Conservation (phyloP, 106 monocot species). For the Platanthera guangdongensis region DNA sequence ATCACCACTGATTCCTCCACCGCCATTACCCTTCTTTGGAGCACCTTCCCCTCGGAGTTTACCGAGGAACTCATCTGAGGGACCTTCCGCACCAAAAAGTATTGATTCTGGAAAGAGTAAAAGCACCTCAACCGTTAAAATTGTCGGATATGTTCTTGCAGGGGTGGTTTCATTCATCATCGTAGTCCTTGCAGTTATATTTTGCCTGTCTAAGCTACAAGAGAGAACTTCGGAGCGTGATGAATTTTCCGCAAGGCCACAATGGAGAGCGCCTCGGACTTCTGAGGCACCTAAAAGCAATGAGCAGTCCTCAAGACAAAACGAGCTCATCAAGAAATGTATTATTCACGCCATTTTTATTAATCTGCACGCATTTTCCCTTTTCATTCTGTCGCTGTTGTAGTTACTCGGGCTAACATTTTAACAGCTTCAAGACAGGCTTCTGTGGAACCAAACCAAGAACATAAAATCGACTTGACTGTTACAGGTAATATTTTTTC, state of each 20-base stretch:
- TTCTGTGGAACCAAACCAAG: constrained; percentile 23
- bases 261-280: constrained; percentile 16
- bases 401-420: background rate
- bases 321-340: constrained; percentile 38
- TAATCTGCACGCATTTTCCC: background rate
- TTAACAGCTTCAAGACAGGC: constrained; percentile 34
- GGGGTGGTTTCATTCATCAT: constrained; percentile 47
- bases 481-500: constrained; percentile 13
- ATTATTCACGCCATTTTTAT: background rate
- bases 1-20: constrained; percentile 11
- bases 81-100: constrained; percentile 17
- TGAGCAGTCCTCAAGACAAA: constrained; percentile 21
- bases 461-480: constrained; percentile 21
- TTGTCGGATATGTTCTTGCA: constrained; percentile 54
- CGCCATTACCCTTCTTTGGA: constrained; percentile 26
- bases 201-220: constrained; percentile 61
- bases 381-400: background rate
- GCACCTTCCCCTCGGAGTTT: constrained; percentile 24
- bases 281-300: constrained; percentile 29
- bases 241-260: constrained; percentile 27
- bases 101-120: constrained; percentile 14
- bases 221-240: constrained; percentile 46
- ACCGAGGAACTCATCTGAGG: constrained; percentile 31
- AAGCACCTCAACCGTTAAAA: constrained; percentile 37
- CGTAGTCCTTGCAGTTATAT: constrained; percentile 37